phyloP scores from a whole-genome alignment of 2,329 filamentous ascomycete species.

The Tolypocladium capitatum region DNA sequence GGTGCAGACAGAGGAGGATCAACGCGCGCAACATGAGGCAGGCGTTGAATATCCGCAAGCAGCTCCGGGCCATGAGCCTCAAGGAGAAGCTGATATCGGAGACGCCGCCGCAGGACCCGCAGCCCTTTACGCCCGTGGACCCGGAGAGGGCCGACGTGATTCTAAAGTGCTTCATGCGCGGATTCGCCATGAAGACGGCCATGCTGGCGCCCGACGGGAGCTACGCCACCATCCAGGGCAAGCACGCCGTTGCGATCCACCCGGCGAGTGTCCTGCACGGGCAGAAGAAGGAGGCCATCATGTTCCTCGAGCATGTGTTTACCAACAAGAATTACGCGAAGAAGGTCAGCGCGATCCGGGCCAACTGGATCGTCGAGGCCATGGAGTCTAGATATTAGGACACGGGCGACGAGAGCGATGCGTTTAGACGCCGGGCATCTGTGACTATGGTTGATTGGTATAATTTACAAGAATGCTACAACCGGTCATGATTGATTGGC shows the following conservation, averaged over 20 bases:
- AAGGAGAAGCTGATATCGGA: conserved; percentile 36
- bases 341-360: conserved; percentile 49
- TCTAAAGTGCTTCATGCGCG: conserved; percentile 48
- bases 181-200: conserved; percentile 48
- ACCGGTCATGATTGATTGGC: too few species aligned
- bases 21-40: conserved; percentile 49
- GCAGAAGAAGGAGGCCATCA: conserved; percentile 50
- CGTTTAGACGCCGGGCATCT: neutral
- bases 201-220: conserved; percentile 45
- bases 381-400: conserved; percentile 18
- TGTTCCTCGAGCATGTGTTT: conserved; percentile 56
- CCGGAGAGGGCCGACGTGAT: conserved; percentile 41
- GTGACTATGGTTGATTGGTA: neutral
- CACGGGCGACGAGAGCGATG: neutral
- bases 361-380: conserved; percentile 43
- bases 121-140: conserved; percentile 39
- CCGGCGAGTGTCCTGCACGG: conserved; percentile 50
- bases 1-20: conserved; percentile 45
- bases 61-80: conserved; percentile 43
- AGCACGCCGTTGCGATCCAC: conserved; percentile 48
- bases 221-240: conserved; percentile 46
- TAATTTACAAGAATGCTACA: neutral
- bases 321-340: conserved; percentile 55
- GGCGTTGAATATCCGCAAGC: conserved; percentile 47
- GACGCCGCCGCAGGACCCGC: conserved; percentile 35